Conservation (phyloP, 345 rosid species). For the Mallotus nudiflorus region DNA sequence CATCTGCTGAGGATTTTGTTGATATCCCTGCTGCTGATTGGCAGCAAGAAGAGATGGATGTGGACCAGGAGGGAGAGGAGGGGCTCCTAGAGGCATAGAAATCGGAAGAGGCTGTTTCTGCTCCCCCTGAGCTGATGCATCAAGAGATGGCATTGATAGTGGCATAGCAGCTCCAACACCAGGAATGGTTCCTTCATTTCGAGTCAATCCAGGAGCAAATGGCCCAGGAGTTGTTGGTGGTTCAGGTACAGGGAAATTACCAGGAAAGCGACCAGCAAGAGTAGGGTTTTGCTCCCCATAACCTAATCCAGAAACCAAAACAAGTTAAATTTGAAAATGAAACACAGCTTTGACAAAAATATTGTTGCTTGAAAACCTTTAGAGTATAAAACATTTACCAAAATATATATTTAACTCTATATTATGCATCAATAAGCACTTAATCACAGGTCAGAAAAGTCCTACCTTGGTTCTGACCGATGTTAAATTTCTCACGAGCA, state of each 20-base stretch:
- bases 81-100: slow-evolving; percentile 72
- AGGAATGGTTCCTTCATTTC: slow-evolving; percentile 95
- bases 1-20: slow-evolving; percentile 63
- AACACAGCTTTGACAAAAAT: background rate
- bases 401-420: background rate
- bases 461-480: slow-evolving; percentile 76
- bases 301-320: slow-evolving; percentile 40
- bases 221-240: slow-evolving; percentile 79
- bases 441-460: background rate
- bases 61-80: slow-evolving; percentile 97
- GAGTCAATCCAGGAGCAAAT: slow-evolving; percentile 69
- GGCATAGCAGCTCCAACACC: slow-evolving; percentile 94
- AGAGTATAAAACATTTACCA: background rate
- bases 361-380: background rate
- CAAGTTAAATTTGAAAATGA: slow-evolving; percentile 14
- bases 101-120: slow-evolving; percentile 67
- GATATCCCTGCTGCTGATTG: slow-evolving; percentile 85
- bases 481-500: slow-evolving; percentile 74
- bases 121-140: slow-evolving; percentile 77
- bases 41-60: slow-evolving; percentile 84
- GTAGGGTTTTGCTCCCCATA: slow-evolving; percentile 78
- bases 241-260: slow-evolving; percentile 67
- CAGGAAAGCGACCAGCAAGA: slow-evolving; percentile 72
- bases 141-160: slow-evolving; percentile 55
- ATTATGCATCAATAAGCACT: background rate